phyloP scores from a whole-genome alignment of 2,329 filamentous ascomycete genomes.

The Fusarium graminum region DNA sequence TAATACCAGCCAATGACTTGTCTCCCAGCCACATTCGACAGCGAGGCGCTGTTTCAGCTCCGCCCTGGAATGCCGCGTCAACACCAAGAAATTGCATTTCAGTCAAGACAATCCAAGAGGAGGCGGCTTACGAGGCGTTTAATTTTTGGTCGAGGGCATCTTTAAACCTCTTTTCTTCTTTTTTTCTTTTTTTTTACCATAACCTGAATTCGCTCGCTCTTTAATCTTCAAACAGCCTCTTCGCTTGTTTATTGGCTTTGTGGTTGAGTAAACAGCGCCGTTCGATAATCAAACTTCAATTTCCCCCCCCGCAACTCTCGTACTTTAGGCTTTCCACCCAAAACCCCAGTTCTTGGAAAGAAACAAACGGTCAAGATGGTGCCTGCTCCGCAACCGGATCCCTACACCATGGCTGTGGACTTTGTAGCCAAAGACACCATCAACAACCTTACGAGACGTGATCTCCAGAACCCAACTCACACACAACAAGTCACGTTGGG shows the following conservation, averaged over 20 bases:
- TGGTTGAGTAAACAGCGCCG: slow-evolving; percentile 12
- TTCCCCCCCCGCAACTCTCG: background rate
- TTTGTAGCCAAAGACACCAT: slow-evolving; percentile 24
- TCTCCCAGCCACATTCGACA: slow-evolving; percentile 45
- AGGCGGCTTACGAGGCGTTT: slow-evolving; percentile 44
- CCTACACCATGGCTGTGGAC: slow-evolving; percentile 29
- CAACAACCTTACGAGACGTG: slow-evolving; percentile 60
- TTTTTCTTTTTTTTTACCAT: background rate
- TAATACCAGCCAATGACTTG: slow-evolving; percentile 43
- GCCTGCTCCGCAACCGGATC: slow-evolving; percentile 38
- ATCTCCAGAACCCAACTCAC: slow-evolving; percentile 70
- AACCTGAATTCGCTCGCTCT: background rate
- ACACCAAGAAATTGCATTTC: slow-evolving; percentile 42
- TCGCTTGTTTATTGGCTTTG: slow-evolving; percentile 26
- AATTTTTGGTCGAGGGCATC: slow-evolving; percentile 2
- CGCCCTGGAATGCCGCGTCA: slow-evolving; percentile 50
- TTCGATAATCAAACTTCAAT: background rate
- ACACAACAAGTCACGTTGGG: slow-evolving; percentile 79
- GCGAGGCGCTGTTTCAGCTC: slow-evolving; percentile 49
- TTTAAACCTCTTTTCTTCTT: background rate
- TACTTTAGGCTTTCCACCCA: background rate
- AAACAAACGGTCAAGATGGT: slow-evolving; percentile 31
- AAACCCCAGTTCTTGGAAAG: background rate
- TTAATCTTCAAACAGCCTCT: background rate
- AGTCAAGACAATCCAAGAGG: slow-evolving; percentile 37